Base-by-base conservation (phyloP, 306 rosid species). In the Malus domestica region DNA sequence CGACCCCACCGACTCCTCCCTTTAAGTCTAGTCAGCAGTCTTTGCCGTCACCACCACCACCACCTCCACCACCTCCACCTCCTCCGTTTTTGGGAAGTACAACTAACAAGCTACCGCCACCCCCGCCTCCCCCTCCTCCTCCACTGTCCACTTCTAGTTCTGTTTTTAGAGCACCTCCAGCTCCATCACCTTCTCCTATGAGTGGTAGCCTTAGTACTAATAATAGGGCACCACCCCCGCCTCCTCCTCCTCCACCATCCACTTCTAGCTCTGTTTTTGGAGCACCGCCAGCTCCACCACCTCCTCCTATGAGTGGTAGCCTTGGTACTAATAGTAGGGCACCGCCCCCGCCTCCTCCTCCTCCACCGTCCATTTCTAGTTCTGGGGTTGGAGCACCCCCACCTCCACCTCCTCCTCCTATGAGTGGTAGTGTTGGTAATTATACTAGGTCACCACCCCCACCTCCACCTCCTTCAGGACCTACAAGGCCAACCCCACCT, bases 321-420 rank as follows among this genome's bases (percentile, higher is more conserved):
- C 33, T 74, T 8, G 14, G 70, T 25, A 35, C 19, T 70, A 51
- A 23, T 54, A 51, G 10, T 61, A 62, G 76, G 38, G 67, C 81
- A 11, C 81, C 88, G 2, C 44, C 82, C 51, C 89, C 91, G 33
- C 90, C 93, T 32, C 92, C 90, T 32, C 82, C 86, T 19, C 86
- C 82, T 76, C 16, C 49, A 70, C 14, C 81, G 74, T 72, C 79
- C 15, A 70, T 65, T 40, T 75, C 89, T 13, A 32, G 5, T 42
- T 32, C 18, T 20, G 42, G 68, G 23, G 4, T 11, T 68, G 54
- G 51, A 44, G 25, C 62, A 3, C 29, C 62, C 1, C 78, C 68
- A 19, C 40, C 9, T 5, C 70, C 86, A 9, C 78, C 68, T 22
- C 63, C 82, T 67, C 61, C 1, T 49, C 19, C 15, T 51, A 51